These are phyloP conservation scores for Backusella circina DNA, from an alignment of 192 early-diverging fungal species.

Conservation along the genomic window DNA sequence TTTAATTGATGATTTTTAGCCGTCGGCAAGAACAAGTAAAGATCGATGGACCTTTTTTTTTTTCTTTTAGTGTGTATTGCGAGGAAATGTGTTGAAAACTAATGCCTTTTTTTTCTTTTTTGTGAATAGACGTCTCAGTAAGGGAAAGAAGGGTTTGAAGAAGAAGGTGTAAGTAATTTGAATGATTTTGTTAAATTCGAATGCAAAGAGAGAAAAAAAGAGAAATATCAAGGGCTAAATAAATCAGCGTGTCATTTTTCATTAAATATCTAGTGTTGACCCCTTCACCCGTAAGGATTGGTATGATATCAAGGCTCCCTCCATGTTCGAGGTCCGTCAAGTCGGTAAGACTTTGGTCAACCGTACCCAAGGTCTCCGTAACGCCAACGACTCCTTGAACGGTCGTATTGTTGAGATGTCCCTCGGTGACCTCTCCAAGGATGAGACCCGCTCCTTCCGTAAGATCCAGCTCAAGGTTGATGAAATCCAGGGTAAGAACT, in stretches of 20 bases:
- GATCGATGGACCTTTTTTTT: constrained; percentile 1
- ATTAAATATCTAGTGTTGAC: constrained; percentile 72
- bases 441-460: constrained; percentile 90
- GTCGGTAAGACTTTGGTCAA: constrained; percentile 99
- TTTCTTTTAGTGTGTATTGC: not conserved
- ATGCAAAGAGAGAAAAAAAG: not conserved
- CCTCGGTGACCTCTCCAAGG: constrained; percentile 93
- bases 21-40: constrained; percentile 74
- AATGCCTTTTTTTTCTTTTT: not conserved
- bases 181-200: not conserved
- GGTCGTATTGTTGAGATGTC: constrained; percentile 95
- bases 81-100: not conserved
- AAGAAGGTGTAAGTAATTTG: constrained; percentile 76
- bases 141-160: constrained; percentile 88
- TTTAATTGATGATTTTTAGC: constrained; percentile 30
- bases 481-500: constrained; percentile 97
- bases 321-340: constrained; percentile 90
- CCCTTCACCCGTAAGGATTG: constrained; percentile 99
- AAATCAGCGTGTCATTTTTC: not conserved
- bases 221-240: not conserved
- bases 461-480: constrained; percentile 97
- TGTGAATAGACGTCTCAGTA: constrained; percentile 63
- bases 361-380: constrained; percentile 98
- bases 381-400: constrained; percentile 95
- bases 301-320: constrained; percentile 99